These are phyloP conservation scores for Sporothrix schenckii DNA, from an alignment of 2,329 filamentous ascomycete species.

Conservation along the genomic window DNA sequence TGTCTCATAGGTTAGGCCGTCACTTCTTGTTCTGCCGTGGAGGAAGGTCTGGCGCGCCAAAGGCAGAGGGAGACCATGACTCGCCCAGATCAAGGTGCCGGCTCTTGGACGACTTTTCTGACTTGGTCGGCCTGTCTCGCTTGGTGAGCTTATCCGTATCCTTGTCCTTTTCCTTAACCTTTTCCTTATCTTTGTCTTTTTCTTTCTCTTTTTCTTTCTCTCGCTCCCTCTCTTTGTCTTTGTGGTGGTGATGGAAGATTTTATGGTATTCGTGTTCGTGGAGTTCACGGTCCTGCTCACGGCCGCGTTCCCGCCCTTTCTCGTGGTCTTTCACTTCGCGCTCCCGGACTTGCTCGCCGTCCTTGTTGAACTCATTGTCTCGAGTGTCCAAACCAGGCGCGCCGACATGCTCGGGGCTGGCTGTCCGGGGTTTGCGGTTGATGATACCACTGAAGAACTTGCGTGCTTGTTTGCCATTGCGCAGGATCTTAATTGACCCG, in stretches of 20 bases:
- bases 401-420: slow-evolving; percentile 39
- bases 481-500: slow-evolving; percentile 44
- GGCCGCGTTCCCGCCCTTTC: slow-evolving; percentile 28
- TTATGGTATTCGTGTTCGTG: slow-evolving; percentile 32
- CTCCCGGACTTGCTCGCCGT: slow-evolving; percentile 31
- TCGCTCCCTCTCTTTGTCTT: slow-evolving; percentile 25
- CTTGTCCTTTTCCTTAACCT: not conserved
- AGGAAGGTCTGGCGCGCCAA: not conserved
- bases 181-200: slow-evolving; percentile 5
- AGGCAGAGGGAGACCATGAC: slow-evolving; percentile 30
- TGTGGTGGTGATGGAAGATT: slow-evolving; percentile 3
- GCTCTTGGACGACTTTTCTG: slow-evolving; percentile 30
- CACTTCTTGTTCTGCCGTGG: slow-evolving; percentile 10
- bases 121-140: slow-evolving; percentile 27
- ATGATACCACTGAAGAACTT: slow-evolving; percentile 51
- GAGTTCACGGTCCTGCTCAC: slow-evolving; percentile 10
- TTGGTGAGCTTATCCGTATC: not conserved
- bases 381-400: not conserved
- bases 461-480: slow-evolving; percentile 48
- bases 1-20: too few relatives aligned
- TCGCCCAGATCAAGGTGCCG: slow-evolving; percentile 32
- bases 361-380: slow-evolving; percentile 23
- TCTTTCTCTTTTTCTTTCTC: slow-evolving; percentile 6
- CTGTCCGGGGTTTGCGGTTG: slow-evolving; percentile 40
- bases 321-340: slow-evolving; percentile 34